Conservation (phyloP, 148 eudicot species). For the Polygonum maritimum region DNA sequence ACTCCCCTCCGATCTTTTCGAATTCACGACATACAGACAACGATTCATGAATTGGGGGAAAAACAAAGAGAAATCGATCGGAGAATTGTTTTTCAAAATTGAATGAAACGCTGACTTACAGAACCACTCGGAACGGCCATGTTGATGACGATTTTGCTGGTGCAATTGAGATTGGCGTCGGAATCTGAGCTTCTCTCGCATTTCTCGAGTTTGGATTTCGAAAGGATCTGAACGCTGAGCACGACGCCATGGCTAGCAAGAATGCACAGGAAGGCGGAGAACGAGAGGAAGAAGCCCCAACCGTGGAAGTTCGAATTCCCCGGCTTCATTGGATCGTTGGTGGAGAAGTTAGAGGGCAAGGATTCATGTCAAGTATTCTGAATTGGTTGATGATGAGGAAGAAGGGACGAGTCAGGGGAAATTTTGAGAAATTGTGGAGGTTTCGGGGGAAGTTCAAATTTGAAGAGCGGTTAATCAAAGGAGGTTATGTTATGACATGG, state of each 20-base stretch:
- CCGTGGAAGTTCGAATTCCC: neutral
- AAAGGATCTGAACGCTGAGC: conserved; percentile 45
- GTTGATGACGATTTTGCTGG: conserved; percentile 59
- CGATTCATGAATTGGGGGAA: neutral
- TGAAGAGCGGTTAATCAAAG: too few species aligned
- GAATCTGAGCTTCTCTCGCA: conserved; percentile 56
- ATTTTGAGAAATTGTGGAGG: too few species aligned
- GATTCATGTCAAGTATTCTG: too few species aligned
- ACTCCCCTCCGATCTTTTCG: conserved; percentile 71
- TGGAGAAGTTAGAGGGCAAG: too few species aligned
- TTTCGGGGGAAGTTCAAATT: too few species aligned
- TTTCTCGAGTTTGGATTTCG: conserved; percentile 81
- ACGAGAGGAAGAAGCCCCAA: conserved; percentile 3
- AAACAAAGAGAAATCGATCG: too few species aligned
- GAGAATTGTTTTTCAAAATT: too few species aligned
- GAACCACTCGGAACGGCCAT: conserved; percentile 82
- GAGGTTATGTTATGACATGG: too few species aligned
- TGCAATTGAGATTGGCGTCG: conserved; percentile 50
- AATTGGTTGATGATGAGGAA: too few species aligned
- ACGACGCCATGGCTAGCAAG: conserved; percentile 3
- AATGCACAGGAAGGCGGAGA: conserved; percentile 1
- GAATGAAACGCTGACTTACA: conserved; percentile 21
- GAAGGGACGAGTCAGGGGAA: too few species aligned
- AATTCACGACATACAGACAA: neutral
- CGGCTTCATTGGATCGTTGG: conserved; percentile 5